Conservation (phyloP, 495 filamentous ascomycete genomes). For the Amorphotheca resinae region DNA sequence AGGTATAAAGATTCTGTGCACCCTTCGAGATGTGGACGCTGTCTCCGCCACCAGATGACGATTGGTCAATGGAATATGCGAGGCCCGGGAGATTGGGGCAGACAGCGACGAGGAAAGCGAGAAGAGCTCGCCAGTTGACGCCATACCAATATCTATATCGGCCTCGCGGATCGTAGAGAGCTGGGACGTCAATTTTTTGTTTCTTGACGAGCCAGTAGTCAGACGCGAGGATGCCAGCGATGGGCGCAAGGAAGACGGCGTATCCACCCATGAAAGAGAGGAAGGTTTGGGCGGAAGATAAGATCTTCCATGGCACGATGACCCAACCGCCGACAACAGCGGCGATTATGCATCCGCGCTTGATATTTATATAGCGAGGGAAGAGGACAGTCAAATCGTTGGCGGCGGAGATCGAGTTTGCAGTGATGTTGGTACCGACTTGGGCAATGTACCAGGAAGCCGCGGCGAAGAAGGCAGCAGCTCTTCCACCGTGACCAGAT, state of each 20-base stretch:
- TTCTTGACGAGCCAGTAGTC: slow-evolving; percentile 59
- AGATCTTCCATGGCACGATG: slow-evolving; percentile 51
- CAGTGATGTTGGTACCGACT: slow-evolving; percentile 48
- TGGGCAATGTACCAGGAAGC: slow-evolving; percentile 37
- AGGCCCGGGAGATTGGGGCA: slow-evolving; percentile 45
- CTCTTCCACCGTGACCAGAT: slow-evolving; percentile 49
- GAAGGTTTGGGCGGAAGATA: slow-evolving; percentile 42
- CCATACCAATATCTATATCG: slow-evolving; percentile 42
- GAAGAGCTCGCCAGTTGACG: slow-evolving; percentile 53
- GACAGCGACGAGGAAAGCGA: slow-evolving; percentile 51
- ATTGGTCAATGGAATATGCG: slow-evolving; percentile 20
- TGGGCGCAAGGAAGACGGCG: slow-evolving; percentile 55
- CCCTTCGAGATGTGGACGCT: slow-evolving; percentile 29
- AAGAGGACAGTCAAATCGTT: slow-evolving; percentile 48
- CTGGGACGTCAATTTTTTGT: slow-evolving; percentile 46
- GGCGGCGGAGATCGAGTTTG: slow-evolving; percentile 43
- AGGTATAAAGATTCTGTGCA: slow-evolving; percentile 30
- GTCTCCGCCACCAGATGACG: slow-evolving; percentile 15
- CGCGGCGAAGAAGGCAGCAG: slow-evolving; percentile 46
- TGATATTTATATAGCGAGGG: slow-evolving; percentile 46
- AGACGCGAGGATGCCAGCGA: slow-evolving; percentile 51
- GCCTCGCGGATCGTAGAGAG: slow-evolving; percentile 40
- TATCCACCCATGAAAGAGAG: slow-evolving; percentile 51
- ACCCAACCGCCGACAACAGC: slow-evolving; percentile 41
- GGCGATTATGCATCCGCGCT: slow-evolving; percentile 40